Evolutionary conservation across 1,139 yeast species (phyloP).

Genomic region (Saccharomyces pastorianus): DNA sequence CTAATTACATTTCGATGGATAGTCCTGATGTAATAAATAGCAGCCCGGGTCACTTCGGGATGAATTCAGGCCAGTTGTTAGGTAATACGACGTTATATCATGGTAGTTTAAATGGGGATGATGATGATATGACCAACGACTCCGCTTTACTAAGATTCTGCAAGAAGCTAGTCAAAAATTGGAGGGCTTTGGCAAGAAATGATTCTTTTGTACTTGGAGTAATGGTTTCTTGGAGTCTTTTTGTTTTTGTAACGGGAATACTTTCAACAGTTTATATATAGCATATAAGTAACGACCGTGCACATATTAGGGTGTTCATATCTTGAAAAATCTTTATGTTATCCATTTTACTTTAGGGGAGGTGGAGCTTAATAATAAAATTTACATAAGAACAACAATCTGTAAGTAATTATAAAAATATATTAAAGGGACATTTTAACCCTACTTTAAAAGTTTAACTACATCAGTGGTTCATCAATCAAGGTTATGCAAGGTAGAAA

Average conservation of each 20-base stretch:
- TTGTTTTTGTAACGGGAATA: conserved; percentile 1
- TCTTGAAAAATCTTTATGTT: neutral
- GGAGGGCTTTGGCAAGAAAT: conserved; percentile 2
- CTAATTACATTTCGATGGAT: neutral
- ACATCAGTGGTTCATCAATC: no score
- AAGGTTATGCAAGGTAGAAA: no score
- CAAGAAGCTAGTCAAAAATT: neutral
- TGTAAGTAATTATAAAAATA: no score
- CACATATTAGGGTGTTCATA: neutral
- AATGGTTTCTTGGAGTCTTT: conserved; percentile 3
- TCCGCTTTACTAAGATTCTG: neutral
- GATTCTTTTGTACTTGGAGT: conserved; percentile 4
- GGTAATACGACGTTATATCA: neutral
- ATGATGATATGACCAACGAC: neutral
- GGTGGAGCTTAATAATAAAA: no score
- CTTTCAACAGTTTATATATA: conserved; percentile 1
- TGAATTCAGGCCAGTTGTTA: neutral
- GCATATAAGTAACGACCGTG: neutral
- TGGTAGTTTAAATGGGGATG: neutral
- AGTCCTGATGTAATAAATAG: neutral
- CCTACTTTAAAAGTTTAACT: no score
- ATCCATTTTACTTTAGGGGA: neutral
- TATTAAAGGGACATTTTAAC: no score
- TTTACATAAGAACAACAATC: no score
- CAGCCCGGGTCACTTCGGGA: neutral